Conservation (phyloP, 768 basidiomycete species). For the Pleurotus salmoneostramineus region DNA sequence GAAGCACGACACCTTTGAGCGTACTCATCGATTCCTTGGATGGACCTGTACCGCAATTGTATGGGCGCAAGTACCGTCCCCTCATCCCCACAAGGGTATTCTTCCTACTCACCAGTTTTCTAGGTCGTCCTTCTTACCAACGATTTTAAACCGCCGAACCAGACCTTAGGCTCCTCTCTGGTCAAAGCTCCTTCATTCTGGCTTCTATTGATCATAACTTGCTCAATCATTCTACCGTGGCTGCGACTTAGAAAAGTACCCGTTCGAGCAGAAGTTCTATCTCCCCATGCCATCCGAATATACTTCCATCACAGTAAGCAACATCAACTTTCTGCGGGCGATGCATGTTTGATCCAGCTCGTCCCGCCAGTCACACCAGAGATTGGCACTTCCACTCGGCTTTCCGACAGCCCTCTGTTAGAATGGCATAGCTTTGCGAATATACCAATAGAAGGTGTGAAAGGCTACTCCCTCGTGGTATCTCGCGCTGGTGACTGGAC, state of each 20-base stretch:
- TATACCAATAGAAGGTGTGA: slow-evolving; percentile 19
- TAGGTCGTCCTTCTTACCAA: slow-evolving; percentile 49
- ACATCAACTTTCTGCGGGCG: slow-evolving; percentile 9
- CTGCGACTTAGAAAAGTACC: slow-evolving; percentile 49
- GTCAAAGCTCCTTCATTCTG: slow-evolving; percentile 48
- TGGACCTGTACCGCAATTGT: slow-evolving; percentile 39
- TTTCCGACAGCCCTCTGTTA: slow-evolving; percentile 22
- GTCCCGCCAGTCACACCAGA: slow-evolving; percentile 26
- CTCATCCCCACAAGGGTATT: neutral
- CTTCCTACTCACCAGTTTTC: neutral
- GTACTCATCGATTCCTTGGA: slow-evolving; percentile 40
- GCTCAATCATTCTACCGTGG: slow-evolving; percentile 57
- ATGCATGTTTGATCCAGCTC: neutral
- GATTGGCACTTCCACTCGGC: slow-evolving; percentile 7
- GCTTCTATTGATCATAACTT: slow-evolving; percentile 50
- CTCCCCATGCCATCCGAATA: slow-evolving; percentile 52
- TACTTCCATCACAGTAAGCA: slow-evolving; percentile 52
- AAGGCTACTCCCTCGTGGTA: slow-evolving; percentile 48
- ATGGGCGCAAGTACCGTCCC: slow-evolving; percentile 29
- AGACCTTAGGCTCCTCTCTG: slow-evolving; percentile 38
- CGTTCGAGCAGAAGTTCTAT: slow-evolving; percentile 48
- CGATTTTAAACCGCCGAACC: slow-evolving; percentile 37
- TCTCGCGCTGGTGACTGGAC: slow-evolving; percentile 61
- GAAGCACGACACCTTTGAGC: slow-evolving; percentile 38
- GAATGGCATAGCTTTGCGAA: slow-evolving; percentile 40